Base-by-base conservation (phyloP, 805 yeast genomes). In the Sugiyamaella chiloensis region DNA sequence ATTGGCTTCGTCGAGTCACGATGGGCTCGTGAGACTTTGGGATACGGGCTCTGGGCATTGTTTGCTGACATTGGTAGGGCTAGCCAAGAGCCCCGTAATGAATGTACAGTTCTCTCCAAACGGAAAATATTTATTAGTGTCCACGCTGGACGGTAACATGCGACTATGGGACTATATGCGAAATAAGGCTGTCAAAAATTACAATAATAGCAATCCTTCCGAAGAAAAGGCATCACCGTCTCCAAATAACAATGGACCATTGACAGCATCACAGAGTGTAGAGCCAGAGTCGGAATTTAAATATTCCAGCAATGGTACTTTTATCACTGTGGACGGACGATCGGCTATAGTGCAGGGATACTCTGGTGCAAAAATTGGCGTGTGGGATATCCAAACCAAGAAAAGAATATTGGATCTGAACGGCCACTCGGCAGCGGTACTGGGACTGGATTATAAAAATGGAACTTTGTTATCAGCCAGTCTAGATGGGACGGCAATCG, bases 1-100 rank as follows among this genome's bases (percentile, higher is more conserved):
- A 30, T 78, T 93, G 6, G 85, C 82, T 2, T 84, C 95, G 52
- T 93, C 95, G 0, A 84, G 96, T 14, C 85, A 83, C 62, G 99
- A 91, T 66, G 99, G 99, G 2, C 73, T 88, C 55, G 84, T 91
- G 21, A 72, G 99, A 42, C 69, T 91, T 14, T 91, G 95, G 71
- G 97, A 90, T 62, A 77, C 89, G 16, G 83, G 79, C 41, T 76
- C 95, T 0, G 97, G 97, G 3, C 96, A 89, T 56, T 91, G 98
- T 69, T 70, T 91, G 56, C 87, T 90, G 60, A 93, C 98, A 0
- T 66, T 91, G 55, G 87, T 90, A 29, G 86, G 83, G 60, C 91
- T 86, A 58, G 77, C 85, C 50, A 80, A 82, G 54, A 78, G 77
- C 41, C 96, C 98, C 0, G 83, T 91, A 4, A 77, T 87, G 19